Conservation (phyloP, 202 grass and related monocot genomes). For the Brachypodium distachyon region DNA sequence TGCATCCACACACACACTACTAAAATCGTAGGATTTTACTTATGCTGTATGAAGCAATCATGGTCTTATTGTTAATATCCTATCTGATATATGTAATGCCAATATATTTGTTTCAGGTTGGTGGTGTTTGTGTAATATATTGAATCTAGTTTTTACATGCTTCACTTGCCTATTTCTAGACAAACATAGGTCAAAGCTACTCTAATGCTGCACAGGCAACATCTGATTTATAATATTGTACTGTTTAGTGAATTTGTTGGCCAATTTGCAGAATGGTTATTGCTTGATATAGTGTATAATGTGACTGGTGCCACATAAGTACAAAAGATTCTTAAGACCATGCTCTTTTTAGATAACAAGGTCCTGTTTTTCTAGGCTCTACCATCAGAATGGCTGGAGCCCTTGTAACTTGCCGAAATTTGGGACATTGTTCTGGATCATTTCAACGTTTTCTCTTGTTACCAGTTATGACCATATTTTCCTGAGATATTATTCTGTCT, state of each 20-base stretch:
- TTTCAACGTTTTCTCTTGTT: background rate
- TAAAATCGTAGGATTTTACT: background rate
- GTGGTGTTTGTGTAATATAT: background rate
- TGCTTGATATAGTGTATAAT: background rate
- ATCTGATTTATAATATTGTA: background rate
- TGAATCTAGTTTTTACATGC: background rate
- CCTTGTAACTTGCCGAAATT: background rate
- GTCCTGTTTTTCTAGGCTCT: background rate
- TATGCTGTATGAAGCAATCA: background rate
- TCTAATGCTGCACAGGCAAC: background rate
- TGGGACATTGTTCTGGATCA: background rate
- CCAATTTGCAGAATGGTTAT: background rate
- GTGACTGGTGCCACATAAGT: background rate
- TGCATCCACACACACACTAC: background rate
- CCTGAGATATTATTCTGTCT: background rate
- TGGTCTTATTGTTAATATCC: background rate
- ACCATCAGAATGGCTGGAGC: background rate
- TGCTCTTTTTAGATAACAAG: background rate
- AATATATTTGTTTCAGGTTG: background rate
- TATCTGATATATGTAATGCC: background rate
- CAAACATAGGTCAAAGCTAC: background rate
- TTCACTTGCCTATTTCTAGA: background rate
- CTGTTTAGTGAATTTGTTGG: background rate
- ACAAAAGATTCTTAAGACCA: background rate
- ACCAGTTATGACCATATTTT: background rate